Conservation (phyloP, 164 flowering plant species). For the Houttuynia cordata region DNA sequence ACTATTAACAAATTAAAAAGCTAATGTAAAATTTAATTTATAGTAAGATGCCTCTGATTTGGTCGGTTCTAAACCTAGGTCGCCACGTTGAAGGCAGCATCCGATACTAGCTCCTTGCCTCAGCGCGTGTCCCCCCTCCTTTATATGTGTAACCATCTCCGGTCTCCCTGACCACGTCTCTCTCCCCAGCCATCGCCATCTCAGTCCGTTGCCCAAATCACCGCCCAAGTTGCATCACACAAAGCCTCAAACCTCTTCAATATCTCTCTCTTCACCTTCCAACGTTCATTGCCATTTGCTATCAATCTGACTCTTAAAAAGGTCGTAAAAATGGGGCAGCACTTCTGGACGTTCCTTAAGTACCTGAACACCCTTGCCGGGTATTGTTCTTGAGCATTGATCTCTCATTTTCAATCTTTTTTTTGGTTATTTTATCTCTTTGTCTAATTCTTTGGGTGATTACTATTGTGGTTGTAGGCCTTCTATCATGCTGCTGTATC, state of each 20-base stretch:
- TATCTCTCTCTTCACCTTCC: too few species aligned
- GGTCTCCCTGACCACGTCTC: too few species aligned
- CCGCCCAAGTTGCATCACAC: too few species aligned
- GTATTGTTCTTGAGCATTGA: conserved; percentile 12
- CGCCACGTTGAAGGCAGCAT: conserved; percentile 44
- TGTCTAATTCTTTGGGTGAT: background rate
- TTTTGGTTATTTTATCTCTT: background rate
- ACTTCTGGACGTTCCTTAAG: conserved; percentile 47
- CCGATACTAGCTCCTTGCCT: conserved; percentile 14
- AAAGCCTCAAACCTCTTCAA: too few species aligned
- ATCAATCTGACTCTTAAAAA: background rate
- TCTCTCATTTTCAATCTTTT: background rate
- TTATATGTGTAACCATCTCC: background rate
- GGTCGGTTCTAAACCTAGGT: conserved; percentile 29
- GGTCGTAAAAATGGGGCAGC: conserved; percentile 27
- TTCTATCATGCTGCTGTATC: conserved; percentile 63
- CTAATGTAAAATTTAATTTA: too few species aligned
- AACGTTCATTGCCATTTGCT: background rate
- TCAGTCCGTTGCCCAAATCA: background rate
- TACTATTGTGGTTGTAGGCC: conserved; percentile 44
- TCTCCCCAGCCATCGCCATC: background rate
- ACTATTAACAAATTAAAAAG: too few species aligned
- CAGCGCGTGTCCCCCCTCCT: conserved; percentile 7
- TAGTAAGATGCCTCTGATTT: background rate
- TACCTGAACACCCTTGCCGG: conserved; percentile 53